phyloP scores from a whole-genome alignment of 108 stramenopile genomes.

The Cyclotella cryptica region DNA sequence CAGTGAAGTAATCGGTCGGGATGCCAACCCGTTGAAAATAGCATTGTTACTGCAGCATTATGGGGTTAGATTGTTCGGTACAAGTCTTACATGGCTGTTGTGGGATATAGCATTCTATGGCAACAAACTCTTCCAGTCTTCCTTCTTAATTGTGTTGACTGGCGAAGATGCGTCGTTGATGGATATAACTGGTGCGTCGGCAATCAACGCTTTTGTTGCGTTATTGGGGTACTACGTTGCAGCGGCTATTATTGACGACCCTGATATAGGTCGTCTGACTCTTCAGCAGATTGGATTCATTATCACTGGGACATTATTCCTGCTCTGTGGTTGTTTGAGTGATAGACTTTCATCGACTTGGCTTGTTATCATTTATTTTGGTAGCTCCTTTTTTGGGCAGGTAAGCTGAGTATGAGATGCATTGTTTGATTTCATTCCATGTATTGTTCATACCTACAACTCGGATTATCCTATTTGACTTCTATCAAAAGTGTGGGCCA shows the following conservation, averaged over 20 bases:
- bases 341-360: slow-evolving; percentile 51
- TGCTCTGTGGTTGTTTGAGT: slow-evolving; percentile 59
- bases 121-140: slow-evolving; percentile 79
- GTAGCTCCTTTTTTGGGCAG: slow-evolving; percentile 72
- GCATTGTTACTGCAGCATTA: slow-evolving; percentile 56
- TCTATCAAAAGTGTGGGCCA: slow-evolving; percentile 58
- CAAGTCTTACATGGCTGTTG: slow-evolving; percentile 65
- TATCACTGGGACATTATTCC: slow-evolving; percentile 70
- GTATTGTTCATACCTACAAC: neutral
- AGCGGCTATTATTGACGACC: slow-evolving; percentile 68
- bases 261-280: slow-evolving; percentile 57
- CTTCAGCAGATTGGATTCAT: slow-evolving; percentile 73
- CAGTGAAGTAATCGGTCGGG: neutral
- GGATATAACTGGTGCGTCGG: slow-evolving; percentile 59
- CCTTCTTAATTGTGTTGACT: slow-evolving; percentile 65
- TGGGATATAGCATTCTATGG: slow-evolving; percentile 89
- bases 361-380: slow-evolving; percentile 67
- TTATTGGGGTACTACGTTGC: slow-evolving; percentile 79
- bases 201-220: slow-evolving; percentile 75
- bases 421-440: neutral
- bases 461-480: neutral
- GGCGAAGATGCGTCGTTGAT: slow-evolving; percentile 60
- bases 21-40: slow-evolving; percentile 12
- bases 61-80: slow-evolving; percentile 72
- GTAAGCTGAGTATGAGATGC: neutral